Base-by-base conservation (phyloP, 352 stramenopile species). In the Globisporangium parvum region DNA sequence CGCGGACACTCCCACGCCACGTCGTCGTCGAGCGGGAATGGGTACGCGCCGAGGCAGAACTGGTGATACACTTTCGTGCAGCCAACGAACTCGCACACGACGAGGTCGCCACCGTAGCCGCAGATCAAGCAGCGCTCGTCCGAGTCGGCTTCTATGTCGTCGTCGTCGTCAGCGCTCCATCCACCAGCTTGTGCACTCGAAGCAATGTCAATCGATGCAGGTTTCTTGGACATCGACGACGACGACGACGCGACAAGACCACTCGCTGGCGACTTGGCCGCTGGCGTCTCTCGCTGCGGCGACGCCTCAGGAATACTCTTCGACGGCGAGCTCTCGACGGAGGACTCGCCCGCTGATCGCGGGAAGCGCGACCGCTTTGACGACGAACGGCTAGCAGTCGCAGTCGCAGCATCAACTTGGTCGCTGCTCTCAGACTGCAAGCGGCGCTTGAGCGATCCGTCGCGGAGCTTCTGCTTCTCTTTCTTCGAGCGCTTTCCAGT, bases 31-130 rank as follows among this genome's bases (percentile, higher is more conserved):
- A 87, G 86, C 24, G 83, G 80, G 44, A 91, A 92, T 9, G 83
- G 75, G 56, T 83, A 93, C 24, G 74, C 71, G 0, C 83, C 82
- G 23, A 95, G 61, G 64, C 85, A 95, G 63, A 91, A 91, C 60
- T 91, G 82, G 54, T 95, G 85, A 50, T 93, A 95, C 20, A 95
- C 85, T 63, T 95, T 95, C 12, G 80, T 85, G 54, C 85, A 95
- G 0, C 64, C 72, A 40, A 66, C 67, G 52, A 92, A 93, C 57
- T 95, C 85, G 59, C 85, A 95, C 14, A 95, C 75, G 23, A 93
- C 80, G 5, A 95, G 52, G 45, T 95, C 85, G 33, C 85, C 85
- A 24, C 80, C 82, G 62, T 90, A 90, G 6, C 77, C 75, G 55
- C 85, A 95, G 17, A 95, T 60, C 21, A 91, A 61, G 41, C 85